Evolutionary conservation across 2,329 filamentous ascomycete genomes (phyloP), one percentile per base, ranked within the genome.

Genomic region (Pyricularia grisea): DNA sequence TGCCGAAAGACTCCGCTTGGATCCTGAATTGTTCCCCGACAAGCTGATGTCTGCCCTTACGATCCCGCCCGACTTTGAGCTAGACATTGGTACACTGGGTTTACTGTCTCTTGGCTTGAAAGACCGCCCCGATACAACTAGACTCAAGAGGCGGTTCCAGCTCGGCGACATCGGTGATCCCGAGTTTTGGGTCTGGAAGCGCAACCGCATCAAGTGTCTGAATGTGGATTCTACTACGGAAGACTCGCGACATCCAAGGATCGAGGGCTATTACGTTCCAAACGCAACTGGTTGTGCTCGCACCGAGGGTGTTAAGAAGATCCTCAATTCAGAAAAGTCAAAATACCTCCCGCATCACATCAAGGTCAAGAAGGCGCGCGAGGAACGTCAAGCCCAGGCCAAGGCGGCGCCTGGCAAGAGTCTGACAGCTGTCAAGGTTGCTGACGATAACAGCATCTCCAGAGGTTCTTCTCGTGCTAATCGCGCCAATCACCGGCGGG

Each of bases 291-390:
- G 95, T 42, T 92, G 89, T 73, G 95, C 95, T 69, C 88, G 95
- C 69, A 97, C 95, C 0, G 94, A 99, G 80, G 94, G 93, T 31
- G 89, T 93, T 75, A 94, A 96, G 82, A 97, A 94, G 83, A 98
- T 99, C 69, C 86, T 97, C 71, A 96, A 99, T 78, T 92, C 93
- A 0, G 95, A 99, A 78, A 99, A 99, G 82, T 97, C 94, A 31
- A 97, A 97, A 77, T 99, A 99, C 77, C 85, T 99, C 9, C 95
- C 95, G 60, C 95, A 99, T 82, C 94, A 97, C 72, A 95, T 99
- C 81, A 97, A 96, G 76, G 93, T 99, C 25, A 92, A 95, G 78
- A 95, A 91, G 80, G 92, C 91, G 28, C 88, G 94, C 67, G 94
- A 97, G 78, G 93, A 95, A 78, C 91, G 93, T n/a, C 91, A 97